Evolutionary conservation across 257 asterid species (phyloP).

Genomic region (Rehmannia glutinosa): DNA sequence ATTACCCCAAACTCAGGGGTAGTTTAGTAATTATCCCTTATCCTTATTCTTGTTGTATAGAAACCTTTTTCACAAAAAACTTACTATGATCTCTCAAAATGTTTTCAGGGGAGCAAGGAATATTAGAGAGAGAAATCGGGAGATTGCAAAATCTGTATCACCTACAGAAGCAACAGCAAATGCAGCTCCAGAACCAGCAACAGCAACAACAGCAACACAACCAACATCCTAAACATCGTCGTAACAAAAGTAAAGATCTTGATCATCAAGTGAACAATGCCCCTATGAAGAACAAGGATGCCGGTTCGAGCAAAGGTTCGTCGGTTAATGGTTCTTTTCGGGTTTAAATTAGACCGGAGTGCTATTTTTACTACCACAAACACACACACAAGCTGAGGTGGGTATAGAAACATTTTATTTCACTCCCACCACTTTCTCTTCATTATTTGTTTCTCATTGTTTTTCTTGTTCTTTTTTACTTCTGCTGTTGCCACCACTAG

Average conservation of each 20-base stretch:
- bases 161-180: constrained; percentile 48
- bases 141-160: constrained; percentile 61
- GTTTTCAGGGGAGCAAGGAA: constrained; percentile 84
- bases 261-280: constrained; percentile 30
- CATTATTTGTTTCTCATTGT: background rate
- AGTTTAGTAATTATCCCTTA: too few species aligned
- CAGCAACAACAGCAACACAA: constrained; percentile 32
- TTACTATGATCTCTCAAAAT: background rate
- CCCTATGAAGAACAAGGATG: constrained; percentile 34
- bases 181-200: constrained; percentile 44
- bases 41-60: too few species aligned
- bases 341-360: constrained; percentile 16
- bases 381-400: too few species aligned
- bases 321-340: constrained; percentile 28
- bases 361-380: too few species aligned
- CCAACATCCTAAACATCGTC: constrained; percentile 39
- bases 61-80: too few species aligned
- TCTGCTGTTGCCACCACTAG: constrained; percentile 1
- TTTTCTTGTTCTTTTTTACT: background rate
- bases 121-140: constrained; percentile 74
- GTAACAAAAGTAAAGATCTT: constrained; percentile 46
- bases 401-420: too few species aligned
- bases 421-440: background rate
- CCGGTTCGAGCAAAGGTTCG: constrained; percentile 33
- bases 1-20: too few species aligned